Conservation (phyloP, 495 filamentous ascomycete genomes). For the Trichocladium antarcticum region DNA sequence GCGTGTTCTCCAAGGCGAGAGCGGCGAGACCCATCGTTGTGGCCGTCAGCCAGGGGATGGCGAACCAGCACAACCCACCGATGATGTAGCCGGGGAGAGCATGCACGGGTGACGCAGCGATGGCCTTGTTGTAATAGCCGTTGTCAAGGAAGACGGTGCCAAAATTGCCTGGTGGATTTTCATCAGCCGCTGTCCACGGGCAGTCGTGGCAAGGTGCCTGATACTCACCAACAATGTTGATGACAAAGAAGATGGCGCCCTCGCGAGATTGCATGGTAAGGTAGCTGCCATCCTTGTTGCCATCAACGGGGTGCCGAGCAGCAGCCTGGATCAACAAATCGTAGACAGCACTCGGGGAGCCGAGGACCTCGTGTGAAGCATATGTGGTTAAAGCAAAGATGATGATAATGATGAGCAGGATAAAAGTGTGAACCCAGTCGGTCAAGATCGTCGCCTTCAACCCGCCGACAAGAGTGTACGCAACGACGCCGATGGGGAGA, state of each 20-base stretch:
- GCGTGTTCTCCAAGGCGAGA: slow-evolving; percentile 67
- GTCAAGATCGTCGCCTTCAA: slow-evolving; percentile 42
- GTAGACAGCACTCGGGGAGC: slow-evolving; percentile 71
- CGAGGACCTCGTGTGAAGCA: slow-evolving; percentile 60
- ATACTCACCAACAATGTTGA: slow-evolving; percentile 51
- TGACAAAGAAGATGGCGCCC: slow-evolving; percentile 91
- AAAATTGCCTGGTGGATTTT: slow-evolving; percentile 52
- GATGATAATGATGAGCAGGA: slow-evolving; percentile 81
- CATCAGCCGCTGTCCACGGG: neutral
- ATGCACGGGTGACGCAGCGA: slow-evolving; percentile 79
- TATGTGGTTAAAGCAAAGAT: slow-evolving; percentile 84
- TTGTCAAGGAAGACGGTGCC: slow-evolving; percentile 74
- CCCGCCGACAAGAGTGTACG: slow-evolving; percentile 53
- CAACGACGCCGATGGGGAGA: slow-evolving; percentile 71
- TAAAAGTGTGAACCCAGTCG: slow-evolving; percentile 66
- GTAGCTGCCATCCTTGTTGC: slow-evolving; percentile 78
- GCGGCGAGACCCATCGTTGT: slow-evolving; percentile 91
- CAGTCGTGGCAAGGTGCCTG: neutral
- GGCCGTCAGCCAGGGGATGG: slow-evolving; percentile 86
- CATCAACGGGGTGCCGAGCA: slow-evolving; percentile 61
- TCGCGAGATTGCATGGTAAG: slow-evolving; percentile 81
- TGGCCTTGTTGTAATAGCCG: slow-evolving; percentile 90
- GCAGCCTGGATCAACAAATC: slow-evolving; percentile 66
- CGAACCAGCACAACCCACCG: slow-evolving; percentile 88
- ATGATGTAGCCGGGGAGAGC: slow-evolving; percentile 89